Base-by-base conservation (phyloP, 2,329 filamentous ascomycete species). In the Beauveria sp. region DNA sequence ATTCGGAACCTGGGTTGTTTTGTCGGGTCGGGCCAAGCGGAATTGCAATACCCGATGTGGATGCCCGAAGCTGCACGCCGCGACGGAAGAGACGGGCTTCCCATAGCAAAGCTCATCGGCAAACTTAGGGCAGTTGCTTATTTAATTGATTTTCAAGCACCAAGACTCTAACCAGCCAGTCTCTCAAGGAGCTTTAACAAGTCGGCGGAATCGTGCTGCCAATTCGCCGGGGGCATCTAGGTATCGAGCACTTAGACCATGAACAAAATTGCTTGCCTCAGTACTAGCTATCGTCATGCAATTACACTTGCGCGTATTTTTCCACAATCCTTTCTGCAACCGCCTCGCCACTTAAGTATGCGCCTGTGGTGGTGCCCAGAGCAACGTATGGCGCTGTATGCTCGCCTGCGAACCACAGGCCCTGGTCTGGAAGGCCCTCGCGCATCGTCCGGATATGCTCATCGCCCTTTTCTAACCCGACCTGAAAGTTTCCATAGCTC, bases 301-400 rank as follows among this genome's bases (percentile, higher is more conserved):
- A 31, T 6, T 20, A 5, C 7, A 20, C 10, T 16, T 24, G 5
- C n/a, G 76, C 80, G 70, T 87, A 88, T 8, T 74, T 78, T 68
- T 81, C 78, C 1, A 78, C 76, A 62, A 92, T 83, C 69, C 86
- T 83, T 71, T 79, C 82, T 1, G 83, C 92, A 40, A 92, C 89
- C 22, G 82, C 83, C 76, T 96, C 91, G 1, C 93, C 93, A 71
- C 89, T 91, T 91, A 91, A 96, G 73, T 91, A 97, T 12, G 93
- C 93, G 0, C 93, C 93, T 0, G 91, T 96, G 14, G 88, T 89
- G 5, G 93, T 97, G 0, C 93, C 93, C 64, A 97, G 74, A 12
- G 90, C 92, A 31, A 96, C 87, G 76, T 96, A 96, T 5, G 93
- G 92, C 60, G 91, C 88, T 24, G 91, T 96, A 75, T 96, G 92